Base-by-base conservation (phyloP, 306 rosid species). In the Fragaria iinumae region DNA sequence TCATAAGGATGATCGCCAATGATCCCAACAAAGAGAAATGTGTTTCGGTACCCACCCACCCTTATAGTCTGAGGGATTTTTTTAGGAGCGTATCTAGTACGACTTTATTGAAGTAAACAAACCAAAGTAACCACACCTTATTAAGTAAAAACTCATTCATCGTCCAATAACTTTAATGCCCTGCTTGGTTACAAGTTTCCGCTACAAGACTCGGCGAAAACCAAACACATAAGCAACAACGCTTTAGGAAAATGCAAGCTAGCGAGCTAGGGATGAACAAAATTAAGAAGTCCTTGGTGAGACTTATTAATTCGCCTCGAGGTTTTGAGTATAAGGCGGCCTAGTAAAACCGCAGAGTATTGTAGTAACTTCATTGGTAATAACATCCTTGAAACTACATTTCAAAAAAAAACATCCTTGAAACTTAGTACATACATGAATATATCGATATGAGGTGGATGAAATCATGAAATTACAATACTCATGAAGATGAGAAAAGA, bases 401-500 rank as follows among this genome's bases (percentile, higher is more conserved):
- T 41, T 41, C 20, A 32, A 32, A 32, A 32, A 45, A 45, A 11
- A 45, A 45, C 49, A 45, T 45, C 49, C 8, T 49, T 49, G 17
- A 14, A 45, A 45, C 49, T 45, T 45, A 11, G 53, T 13, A 13
- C 6, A 14, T 48, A 14, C 18, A 49, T 49, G 7, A 13, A 53
- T 20, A 53, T 52, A 49, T 53, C 44, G 13, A 20, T 56, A n/a
- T 21, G 63, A 56, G 4, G 63, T 56, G 32, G 66, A 60, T 60
- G 45, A 43, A 43, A 43, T 13, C 12, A 47, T 47, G 66, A 27
- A 12, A 32, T 6, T 64, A 32, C 23, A 36, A 32, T 32, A 27
- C 2, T 18, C n/a, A 76, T 66, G 64, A 38, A 64, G 89, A 81
- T 80, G 77, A 78, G 76, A 83, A 87, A 78, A 79, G 78, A 82